phyloP scores from a whole-genome alignment of 148 eudicot genomes.

The Rhododendron vialii region DNA sequence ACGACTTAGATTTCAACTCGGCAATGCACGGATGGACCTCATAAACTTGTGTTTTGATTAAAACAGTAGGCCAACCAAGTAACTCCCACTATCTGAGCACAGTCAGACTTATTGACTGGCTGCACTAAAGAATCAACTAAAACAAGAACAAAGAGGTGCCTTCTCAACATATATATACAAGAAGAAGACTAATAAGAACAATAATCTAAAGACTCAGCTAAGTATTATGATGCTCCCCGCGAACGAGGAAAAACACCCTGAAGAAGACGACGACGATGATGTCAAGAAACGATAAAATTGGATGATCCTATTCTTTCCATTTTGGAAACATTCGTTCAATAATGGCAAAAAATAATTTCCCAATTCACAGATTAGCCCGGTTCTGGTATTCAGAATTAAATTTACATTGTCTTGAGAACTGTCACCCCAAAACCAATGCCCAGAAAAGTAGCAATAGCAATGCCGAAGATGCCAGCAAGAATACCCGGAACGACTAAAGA shows the following conservation, averaged over 20 bases:
- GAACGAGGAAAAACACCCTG: neutral
- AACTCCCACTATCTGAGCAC: no score
- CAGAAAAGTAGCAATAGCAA: constrained; percentile 82
- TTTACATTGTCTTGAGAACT: constrained; percentile 62
- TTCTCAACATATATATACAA: no score
- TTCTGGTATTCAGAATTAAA: neutral
- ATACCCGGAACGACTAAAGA: constrained; percentile 81
- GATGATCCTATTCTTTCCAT: neutral
- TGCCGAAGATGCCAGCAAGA: constrained; percentile 92
- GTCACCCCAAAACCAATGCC: constrained; percentile 67
- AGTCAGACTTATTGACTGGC: no score
- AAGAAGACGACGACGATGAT: neutral
- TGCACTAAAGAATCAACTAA: no score
- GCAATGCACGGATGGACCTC: no score
- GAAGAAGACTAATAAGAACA: no score
- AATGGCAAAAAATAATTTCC: neutral
- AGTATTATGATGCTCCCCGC: no score
- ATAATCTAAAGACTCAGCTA: no score
- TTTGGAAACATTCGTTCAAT: neutral
- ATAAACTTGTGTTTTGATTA: no score
- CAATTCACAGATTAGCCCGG: neutral
- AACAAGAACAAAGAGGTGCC: no score
- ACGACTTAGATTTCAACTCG: no score
- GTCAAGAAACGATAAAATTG: neutral
- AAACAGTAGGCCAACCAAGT: no score